Percentiles rank a stretch among this genome's conserved stretches.
phyloP scores from a whole-genome alignment of 2,329 filamentous ascomycete genomes.

The Neofusicoccum umdonicola region DNA sequence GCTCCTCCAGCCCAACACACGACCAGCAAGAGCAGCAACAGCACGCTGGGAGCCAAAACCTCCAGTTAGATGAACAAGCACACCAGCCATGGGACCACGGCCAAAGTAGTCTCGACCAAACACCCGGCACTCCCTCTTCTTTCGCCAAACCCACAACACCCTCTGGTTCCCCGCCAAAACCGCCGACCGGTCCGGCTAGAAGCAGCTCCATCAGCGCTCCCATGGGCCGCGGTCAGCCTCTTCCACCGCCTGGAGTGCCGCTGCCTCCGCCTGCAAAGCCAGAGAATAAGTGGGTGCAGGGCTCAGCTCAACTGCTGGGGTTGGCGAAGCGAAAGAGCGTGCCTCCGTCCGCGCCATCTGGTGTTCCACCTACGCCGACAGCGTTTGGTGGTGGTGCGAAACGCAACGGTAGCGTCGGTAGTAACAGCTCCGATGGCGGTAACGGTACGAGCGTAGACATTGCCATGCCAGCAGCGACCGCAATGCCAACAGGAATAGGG shows the following conservation, averaged over 20 bases:
- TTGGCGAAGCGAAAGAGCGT: slow-evolving; percentile 35
- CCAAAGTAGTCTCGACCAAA: not conserved
- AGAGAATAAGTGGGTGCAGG: slow-evolving; percentile 36
- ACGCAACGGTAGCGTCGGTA: not conserved
- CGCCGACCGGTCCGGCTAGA: not conserved
- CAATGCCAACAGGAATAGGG: not conserved
- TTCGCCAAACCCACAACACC: not conserved
- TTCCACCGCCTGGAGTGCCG: slow-evolving; percentile 78
- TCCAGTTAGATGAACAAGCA: not conserved
- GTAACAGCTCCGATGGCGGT: not conserved
- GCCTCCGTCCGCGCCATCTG: slow-evolving; percentile 39
- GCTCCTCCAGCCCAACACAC: not conserved
- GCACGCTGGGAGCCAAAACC: not conserved
- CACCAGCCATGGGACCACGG: not conserved
- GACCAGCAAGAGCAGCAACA: not conserved
- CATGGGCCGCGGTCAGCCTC: slow-evolving; percentile 77
- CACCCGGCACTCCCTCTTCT: not conserved
- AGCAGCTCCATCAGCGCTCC: slow-evolving; percentile 42
- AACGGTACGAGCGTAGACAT: too few species aligned
- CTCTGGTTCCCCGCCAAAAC: not conserved
- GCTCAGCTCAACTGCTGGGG: not conserved
- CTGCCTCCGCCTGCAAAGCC: slow-evolving; percentile 67
- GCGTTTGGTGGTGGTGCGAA: not conserved
- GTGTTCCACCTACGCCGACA: not conserved
- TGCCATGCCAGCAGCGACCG: too few species aligned